Evolutionary conservation across 2,329 filamentous ascomycete genomes (phyloP).

Genomic region (Aspergillus japonicus): DNA sequence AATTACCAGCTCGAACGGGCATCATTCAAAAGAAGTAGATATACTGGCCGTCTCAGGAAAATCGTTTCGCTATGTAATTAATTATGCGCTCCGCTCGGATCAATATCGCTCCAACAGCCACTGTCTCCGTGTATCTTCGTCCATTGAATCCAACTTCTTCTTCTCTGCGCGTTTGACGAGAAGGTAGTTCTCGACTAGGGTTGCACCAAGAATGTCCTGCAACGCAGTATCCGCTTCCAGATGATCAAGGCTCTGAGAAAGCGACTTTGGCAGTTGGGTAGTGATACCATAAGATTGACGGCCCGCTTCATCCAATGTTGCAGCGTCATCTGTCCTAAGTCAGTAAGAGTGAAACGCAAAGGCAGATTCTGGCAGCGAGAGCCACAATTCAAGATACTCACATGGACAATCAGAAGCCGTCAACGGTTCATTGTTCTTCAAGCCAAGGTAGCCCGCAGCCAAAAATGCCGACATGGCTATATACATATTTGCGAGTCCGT

Average conservation of each 20-base stretch:
- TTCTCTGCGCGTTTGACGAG: constrained; percentile 37
- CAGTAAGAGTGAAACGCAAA: not conserved
- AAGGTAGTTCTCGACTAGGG: constrained; percentile 28
- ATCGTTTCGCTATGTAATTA: not conserved
- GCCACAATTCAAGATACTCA: constrained; percentile 16
- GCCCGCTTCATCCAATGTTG: constrained; percentile 29
- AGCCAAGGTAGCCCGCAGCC: constrained; percentile 58
- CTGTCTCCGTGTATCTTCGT: constrained; percentile 29
- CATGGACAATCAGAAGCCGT: constrained; percentile 34
- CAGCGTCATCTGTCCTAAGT: constrained; percentile 32
- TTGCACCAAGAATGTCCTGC: constrained; percentile 28
- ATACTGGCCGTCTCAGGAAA: not conserved
- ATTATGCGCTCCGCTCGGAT: not conserved
- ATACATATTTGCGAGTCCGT: constrained; percentile 78
- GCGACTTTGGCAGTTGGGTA: constrained; percentile 33
- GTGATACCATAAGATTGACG: constrained; percentile 39
- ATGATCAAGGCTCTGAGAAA: constrained; percentile 35
- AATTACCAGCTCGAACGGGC: too few relatives aligned
- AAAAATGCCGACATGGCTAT: constrained; percentile 64
- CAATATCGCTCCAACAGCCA: constrained; percentile 44
- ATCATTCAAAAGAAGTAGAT: too few relatives aligned
- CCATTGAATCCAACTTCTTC: constrained; percentile 31
- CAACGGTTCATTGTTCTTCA: constrained; percentile 37
- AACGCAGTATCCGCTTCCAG: constrained; percentile 33
- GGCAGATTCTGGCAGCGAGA: not conserved